Conservation (phyloP, 2,329 filamentous ascomycete genomes). For the Ceratocystis albifundus region DNA sequence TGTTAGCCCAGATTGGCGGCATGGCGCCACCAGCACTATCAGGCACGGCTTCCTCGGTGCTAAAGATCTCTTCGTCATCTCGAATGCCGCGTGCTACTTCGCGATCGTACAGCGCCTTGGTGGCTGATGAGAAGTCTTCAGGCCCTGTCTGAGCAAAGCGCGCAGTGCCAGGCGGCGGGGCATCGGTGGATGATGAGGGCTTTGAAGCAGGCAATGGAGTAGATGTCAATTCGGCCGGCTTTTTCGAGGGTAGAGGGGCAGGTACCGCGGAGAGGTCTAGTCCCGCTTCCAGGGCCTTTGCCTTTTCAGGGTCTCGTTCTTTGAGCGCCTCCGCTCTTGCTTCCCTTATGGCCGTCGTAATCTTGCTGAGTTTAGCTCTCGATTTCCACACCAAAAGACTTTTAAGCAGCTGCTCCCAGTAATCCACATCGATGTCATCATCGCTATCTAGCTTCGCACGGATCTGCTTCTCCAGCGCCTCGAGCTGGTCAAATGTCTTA, state of each 20-base stretch:
- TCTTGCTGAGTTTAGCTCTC: slow-evolving; percentile 66
- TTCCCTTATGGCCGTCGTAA: slow-evolving; percentile 64
- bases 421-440: slow-evolving; percentile 89
- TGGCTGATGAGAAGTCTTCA: slow-evolving; percentile 76
- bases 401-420: slow-evolving; percentile 86
- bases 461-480: slow-evolving; percentile 77
- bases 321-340: slow-evolving; percentile 55
- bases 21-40: slow-evolving; percentile 39
- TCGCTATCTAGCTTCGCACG: slow-evolving; percentile 73
- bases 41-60: slow-evolving; percentile 70
- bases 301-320: slow-evolving; percentile 56
- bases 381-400: slow-evolving; percentile 86
- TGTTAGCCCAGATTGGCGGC: slow-evolving; percentile 63
- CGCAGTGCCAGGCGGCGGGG: slow-evolving; percentile 43
- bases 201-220: neutral
- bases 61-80: slow-evolving; percentile 93
- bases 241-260: neutral
- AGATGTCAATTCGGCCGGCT: neutral
- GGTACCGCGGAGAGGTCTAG: slow-evolving; percentile 25
- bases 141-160: slow-evolving; percentile 58
- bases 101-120: slow-evolving; percentile 79
- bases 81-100: slow-evolving; percentile 83
- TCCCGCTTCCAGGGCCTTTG: slow-evolving; percentile 29
- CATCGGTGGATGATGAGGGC: slow-evolving; percentile 23
- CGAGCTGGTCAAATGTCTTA: slow-evolving; percentile 78